These are phyloP conservation scores for Brassica juncea DNA, from an alignment of 345 rosid species.

Conservation along the genomic window DNA sequence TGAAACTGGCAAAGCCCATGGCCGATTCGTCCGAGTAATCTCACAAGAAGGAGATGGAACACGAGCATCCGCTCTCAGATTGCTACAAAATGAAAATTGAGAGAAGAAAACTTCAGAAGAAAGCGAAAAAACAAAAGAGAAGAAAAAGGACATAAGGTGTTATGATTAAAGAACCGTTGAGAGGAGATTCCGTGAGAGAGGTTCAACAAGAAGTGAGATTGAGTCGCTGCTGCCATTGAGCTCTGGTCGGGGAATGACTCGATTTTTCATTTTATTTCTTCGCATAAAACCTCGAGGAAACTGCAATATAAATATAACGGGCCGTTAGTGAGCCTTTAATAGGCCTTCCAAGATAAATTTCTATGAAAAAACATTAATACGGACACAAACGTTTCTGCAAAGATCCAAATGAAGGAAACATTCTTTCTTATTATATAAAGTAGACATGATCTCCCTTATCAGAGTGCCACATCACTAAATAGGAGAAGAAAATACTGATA, in stretches of 20 bases:
- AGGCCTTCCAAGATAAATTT: too few relatives aligned
- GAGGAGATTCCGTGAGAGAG: constrained; percentile 1
- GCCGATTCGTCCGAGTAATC: constrained; percentile 18
- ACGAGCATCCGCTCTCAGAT: constrained; percentile 18
- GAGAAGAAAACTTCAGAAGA: background rate
- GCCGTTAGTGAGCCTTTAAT: too few relatives aligned
- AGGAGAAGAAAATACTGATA: too few relatives aligned
- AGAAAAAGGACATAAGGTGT: background rate
- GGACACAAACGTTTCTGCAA: too few relatives aligned
- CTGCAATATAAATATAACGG: background rate
- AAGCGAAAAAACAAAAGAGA: background rate
- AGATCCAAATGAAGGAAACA: too few relatives aligned
- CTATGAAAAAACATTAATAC: too few relatives aligned
- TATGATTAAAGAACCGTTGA: constrained; percentile 17
- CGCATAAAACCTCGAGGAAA: background rate
- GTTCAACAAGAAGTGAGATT: constrained; percentile 14
- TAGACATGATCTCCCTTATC: too few relatives aligned
- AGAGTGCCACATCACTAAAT: too few relatives aligned
- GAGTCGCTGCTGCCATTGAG: constrained; percentile 25
- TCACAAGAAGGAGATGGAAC: constrained; percentile 18
- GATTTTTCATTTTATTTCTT: background rate
- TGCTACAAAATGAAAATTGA: background rate
- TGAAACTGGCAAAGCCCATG: constrained; percentile 29
- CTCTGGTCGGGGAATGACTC: background rate
- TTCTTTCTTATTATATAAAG: too few relatives aligned